These are phyloP conservation scores for Lichtheimia ramosa DNA, from an alignment of 371 early-diverging fungal genomes.

Conservation along the genomic window DNA sequence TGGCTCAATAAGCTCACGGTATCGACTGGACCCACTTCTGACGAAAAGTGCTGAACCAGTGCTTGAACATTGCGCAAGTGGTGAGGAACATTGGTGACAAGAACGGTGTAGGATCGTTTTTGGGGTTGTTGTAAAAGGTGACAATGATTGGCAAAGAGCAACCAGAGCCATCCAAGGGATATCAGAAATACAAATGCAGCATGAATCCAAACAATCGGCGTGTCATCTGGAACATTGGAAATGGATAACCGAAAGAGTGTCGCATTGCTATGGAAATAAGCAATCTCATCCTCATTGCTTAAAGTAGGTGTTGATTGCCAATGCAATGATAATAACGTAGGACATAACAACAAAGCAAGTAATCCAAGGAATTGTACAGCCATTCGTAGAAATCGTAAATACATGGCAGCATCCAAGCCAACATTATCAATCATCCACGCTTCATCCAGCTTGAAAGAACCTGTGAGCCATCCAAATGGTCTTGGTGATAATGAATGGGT, in stretches of 20 bases:
- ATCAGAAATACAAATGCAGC: conserved; percentile 34
- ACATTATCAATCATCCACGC: conserved; percentile 46
- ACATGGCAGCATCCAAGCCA: conserved; percentile 69
- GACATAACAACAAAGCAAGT: conserved; percentile 43
- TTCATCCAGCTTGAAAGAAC: conserved; percentile 36
- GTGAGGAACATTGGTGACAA: conserved; percentile 38
- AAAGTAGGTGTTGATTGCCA: conserved; percentile 24
- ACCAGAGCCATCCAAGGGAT: conserved; percentile 45
- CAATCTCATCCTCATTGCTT: conserved; percentile 4
- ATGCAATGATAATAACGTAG: conserved; percentile 54
- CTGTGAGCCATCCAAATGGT: conserved; percentile 55
- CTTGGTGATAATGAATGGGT: conserved; percentile 34
- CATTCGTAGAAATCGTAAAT: conserved; percentile 68
- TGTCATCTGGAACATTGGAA: conserved; percentile 34
- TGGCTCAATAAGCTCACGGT: conserved; percentile 37
- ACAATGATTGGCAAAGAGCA: conserved; percentile 48
- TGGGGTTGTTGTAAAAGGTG: conserved; percentile 34
- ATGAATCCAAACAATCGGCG: conserved; percentile 46
- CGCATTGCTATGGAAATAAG: conserved; percentile 35
- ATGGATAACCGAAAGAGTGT: conserved; percentile 44
- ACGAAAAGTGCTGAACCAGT: conserved; percentile 4
- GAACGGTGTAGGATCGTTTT: conserved; percentile 14
- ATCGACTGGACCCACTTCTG: conserved; percentile 34
- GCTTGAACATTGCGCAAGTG: conserved; percentile 38
- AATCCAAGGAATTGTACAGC: conserved; percentile 56